Conservation (phyloP, 2,329 filamentous ascomycete genomes). For the Penicillium brasilianum region DNA sequence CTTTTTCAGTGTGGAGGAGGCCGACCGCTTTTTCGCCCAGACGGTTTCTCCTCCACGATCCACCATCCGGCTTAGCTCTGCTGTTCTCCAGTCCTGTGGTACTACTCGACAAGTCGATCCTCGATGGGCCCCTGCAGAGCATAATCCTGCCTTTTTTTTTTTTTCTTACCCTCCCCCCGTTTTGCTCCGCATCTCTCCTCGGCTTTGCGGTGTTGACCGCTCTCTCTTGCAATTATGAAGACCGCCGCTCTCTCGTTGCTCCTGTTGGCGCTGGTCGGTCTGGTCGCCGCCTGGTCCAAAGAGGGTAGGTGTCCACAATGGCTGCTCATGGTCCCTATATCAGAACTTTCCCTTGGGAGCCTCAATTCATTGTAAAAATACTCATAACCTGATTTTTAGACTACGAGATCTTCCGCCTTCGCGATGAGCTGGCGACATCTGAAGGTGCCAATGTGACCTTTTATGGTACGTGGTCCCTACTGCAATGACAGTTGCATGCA, state of each 20-base stretch:
- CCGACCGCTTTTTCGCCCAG: slow-evolving; percentile 24
- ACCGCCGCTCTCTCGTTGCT: slow-evolving; percentile 66
- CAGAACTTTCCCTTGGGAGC: not conserved
- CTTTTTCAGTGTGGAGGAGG: slow-evolving; percentile 11
- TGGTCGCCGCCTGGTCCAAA: slow-evolving; percentile 81
- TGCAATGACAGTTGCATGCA: not conserved
- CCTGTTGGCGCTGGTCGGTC: slow-evolving; percentile 69
- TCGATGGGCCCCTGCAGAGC: slow-evolving; percentile 2
- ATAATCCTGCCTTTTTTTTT: not conserved
- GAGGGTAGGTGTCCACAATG: slow-evolving; percentile 66
- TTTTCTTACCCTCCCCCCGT: not conserved
- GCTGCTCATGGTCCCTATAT: slow-evolving; percentile 11
- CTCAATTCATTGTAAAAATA: not conserved
- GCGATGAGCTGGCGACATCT: slow-evolving; percentile 77
- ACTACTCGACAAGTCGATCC: not conserved
- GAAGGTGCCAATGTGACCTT: slow-evolving; percentile 85
- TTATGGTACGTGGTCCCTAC: slow-evolving; percentile 62
- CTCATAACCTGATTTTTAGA: slow-evolving; percentile 59
- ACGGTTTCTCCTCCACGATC: not conserved
- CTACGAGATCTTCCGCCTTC: slow-evolving; percentile 95
- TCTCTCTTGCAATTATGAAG: slow-evolving; percentile 66
- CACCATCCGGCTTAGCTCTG: not conserved
- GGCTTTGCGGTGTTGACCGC: slow-evolving; percentile 33
- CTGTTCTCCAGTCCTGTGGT: not conserved
- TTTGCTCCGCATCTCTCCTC: slow-evolving; percentile 18